Evolutionary conservation across 176 grass and related monocot genomes (phyloP).

Genomic region (Eragrostis nindensis): DNA sequence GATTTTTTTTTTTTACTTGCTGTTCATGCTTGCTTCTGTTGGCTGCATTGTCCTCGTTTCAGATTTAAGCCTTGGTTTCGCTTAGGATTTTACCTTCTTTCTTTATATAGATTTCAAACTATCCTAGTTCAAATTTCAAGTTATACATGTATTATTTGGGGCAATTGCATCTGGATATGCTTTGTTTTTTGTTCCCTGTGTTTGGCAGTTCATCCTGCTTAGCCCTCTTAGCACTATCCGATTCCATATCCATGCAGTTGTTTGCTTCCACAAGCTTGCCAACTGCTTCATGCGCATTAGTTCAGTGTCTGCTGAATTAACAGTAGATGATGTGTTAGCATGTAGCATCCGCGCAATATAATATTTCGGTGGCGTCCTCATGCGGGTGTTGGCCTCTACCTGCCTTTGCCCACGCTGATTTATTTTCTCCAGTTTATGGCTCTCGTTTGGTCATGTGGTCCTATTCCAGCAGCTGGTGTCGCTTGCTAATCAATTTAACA

Average conservation of each 20-base stretch:
- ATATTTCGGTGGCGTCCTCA: conserved; percentile 14
- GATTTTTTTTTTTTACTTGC: not conserved
- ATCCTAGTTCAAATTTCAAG: conserved; percentile 1
- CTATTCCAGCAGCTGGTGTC: conserved; percentile 21
- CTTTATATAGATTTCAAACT: not conserved
- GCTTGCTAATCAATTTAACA: conserved; percentile 43
- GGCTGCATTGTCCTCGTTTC: conserved; percentile 23
- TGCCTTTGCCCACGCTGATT: conserved; percentile 35
- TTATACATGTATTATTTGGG: not conserved
- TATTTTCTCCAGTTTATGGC: conserved; percentile 21
- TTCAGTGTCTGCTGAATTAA: conserved; percentile 6
- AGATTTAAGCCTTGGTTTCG: conserved; percentile 28
- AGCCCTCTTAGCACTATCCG: not conserved
- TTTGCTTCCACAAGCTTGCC: conserved; percentile 8
- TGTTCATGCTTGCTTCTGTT: conserved; percentile 8
- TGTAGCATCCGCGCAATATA: conserved; percentile 23
- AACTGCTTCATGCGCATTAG: conserved; percentile 16
- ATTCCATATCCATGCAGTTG: not conserved
- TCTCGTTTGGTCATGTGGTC: conserved; percentile 36
- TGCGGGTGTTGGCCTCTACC: conserved; percentile 41
- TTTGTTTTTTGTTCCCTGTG: not conserved
- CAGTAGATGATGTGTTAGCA: not conserved
- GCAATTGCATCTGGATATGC: conserved; percentile 4
- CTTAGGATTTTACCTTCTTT: conserved; percentile 21
- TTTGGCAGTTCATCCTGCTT: conserved; percentile 16